Evolutionary conservation across 495 filamentous ascomycete genomes (phyloP), one percentile per base, ranked within the genome.

Genomic region (Daldinia grandis): DNA sequence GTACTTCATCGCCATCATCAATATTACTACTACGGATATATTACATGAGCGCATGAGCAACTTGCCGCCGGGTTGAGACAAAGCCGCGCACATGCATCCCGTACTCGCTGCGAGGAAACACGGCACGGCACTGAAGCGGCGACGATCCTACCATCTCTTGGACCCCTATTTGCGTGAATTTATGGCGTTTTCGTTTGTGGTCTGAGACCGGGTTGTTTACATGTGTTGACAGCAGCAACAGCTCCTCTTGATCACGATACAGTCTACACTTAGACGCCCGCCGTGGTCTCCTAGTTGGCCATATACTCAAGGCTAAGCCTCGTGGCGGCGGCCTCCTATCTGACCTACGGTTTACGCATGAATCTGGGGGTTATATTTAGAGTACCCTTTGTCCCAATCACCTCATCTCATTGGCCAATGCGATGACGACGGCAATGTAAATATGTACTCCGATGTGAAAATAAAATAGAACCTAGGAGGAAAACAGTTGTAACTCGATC

Each of bases 321-420:
- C 50, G 24, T 27, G 38, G 53, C 21, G 53, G 68, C 68, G 58
- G 40, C 68, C 63, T 38, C 28, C 35, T 62, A 54, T 51, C 53
- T 31, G 63, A 37, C 68, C 68, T 28, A 51, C 40, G 28, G 54
- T 12, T 31, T 27, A 58, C 19, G 64, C 69, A 72, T 72, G 49
- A 67, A 72, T 72, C 15, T 59, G 30, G 28, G 54, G 10, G 64
- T 47, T 72, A 72, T 72, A 72, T 64, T 72, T 72, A 72, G 69
- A 42, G 56, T 12, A 14, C 27, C 14, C 25, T 53, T 53, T 12
- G 42, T 25, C 10, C 14, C 7, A 24, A 53, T n/a, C 14, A 15
- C 33, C 2, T 57, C 12, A 15, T 21, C 21, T 14, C 19, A 57
- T 59, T 59, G 37, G 56, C 12, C 64, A 35, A 55, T 61, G 30